phyloP scores from a whole-genome alignment of 1,284 basidiomycete genomes.

The Lentinus polychrous region DNA sequence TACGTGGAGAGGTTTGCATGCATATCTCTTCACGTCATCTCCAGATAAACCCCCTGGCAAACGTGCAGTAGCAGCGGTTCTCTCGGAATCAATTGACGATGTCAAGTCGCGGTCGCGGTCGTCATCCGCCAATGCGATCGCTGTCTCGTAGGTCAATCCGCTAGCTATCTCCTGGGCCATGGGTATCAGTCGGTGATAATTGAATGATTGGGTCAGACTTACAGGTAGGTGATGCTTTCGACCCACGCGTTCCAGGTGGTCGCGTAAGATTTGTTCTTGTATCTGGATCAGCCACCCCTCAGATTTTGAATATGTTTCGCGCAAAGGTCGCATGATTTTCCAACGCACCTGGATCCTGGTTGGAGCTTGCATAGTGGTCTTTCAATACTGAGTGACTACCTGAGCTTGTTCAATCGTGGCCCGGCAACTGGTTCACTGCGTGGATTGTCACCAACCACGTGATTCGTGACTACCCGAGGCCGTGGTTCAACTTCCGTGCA shows the following conservation, averaged over 20 bases:
- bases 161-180: constrained; percentile 5
- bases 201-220: neutral
- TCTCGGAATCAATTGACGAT: neutral
- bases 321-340: no score
- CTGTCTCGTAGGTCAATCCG: constrained; percentile 8
- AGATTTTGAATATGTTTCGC: no score
- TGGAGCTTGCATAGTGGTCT: no score
- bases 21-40: constrained; percentile 11
- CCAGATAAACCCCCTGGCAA: constrained; percentile 10
- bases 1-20: constrained; percentile 2
- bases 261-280: constrained; percentile 10
- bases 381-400: no score
- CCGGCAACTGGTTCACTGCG: no score
- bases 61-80: neutral
- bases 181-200: neutral
- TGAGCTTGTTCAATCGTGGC: no score
- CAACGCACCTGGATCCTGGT: no score
- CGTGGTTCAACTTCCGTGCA: no score
- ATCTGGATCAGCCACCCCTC: no score
- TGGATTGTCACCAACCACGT: no score
- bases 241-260: constrained; percentile 9
- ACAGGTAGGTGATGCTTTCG: neutral
- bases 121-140: neutral
- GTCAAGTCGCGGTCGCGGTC: neutral
- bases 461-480: no score